These are phyloP conservation scores for Moniliophthora roreri DNA, from an alignment of 1,284 basidiomycete species.

Conservation along the genomic window DNA sequence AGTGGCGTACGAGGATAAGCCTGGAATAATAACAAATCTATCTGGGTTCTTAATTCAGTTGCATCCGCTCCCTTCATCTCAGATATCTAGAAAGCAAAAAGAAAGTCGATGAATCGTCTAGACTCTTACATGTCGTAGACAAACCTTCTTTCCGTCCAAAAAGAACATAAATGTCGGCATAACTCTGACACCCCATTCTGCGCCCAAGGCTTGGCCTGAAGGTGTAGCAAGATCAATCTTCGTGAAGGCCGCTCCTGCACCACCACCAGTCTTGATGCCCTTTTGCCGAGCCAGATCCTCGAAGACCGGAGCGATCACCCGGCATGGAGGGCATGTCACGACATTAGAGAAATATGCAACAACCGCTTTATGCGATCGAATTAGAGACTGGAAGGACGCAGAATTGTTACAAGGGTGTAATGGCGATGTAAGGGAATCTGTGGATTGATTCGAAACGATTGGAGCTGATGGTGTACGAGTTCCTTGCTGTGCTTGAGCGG, in stretches of 20 bases:
- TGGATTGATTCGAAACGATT: slow-evolving; percentile 33
- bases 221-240: slow-evolving; percentile 80
- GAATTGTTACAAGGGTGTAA: slow-evolving; percentile 53
- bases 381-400: slow-evolving; percentile 39
- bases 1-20: slow-evolving; percentile 70
- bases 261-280: slow-evolving; percentile 31
- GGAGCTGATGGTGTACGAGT: slow-evolving; percentile 25
- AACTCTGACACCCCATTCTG: slow-evolving; percentile 66
- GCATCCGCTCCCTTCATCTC: slow-evolving; percentile 77
- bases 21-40: slow-evolving; percentile 71
- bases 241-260: slow-evolving; percentile 63
- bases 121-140: slow-evolving; percentile 14
- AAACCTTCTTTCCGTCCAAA: slow-evolving; percentile 71
- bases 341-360: slow-evolving; percentile 45
- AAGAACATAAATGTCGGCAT: slow-evolving; percentile 90
- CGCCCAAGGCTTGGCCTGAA: slow-evolving; percentile 57
- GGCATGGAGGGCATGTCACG: slow-evolving; percentile 44
- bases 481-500: slow-evolving; percentile 38
- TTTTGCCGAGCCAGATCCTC: slow-evolving; percentile 47
- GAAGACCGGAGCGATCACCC: slow-evolving; percentile 47
- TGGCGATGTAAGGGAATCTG: slow-evolving; percentile 56
- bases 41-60: slow-evolving; percentile 63
- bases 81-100: slow-evolving; percentile 42
- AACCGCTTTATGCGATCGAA: slow-evolving; percentile 44
- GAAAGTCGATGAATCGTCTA: background rate